Conservation (phyloP, 2,329 filamentous ascomycete species). For the Achaetomium macrosporum region DNA sequence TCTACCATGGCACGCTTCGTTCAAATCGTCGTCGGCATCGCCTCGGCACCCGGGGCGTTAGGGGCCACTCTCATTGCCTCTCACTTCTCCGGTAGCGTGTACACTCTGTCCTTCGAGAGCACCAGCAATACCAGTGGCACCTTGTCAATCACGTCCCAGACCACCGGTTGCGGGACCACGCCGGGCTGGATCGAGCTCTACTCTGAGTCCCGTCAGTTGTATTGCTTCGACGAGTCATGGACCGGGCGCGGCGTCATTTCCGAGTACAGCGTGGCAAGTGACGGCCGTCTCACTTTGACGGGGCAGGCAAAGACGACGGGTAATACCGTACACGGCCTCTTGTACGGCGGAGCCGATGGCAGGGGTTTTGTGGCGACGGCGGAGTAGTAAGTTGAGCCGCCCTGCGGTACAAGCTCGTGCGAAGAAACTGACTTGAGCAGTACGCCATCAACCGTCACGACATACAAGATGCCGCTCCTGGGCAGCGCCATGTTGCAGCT, state of each 20-base stretch:
- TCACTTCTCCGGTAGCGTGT: constrained; percentile 18
- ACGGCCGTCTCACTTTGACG: constrained; percentile 32
- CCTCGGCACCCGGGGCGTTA: constrained; percentile 11
- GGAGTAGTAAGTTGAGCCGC: constrained; percentile 35
- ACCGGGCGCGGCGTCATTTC: constrained; percentile 16
- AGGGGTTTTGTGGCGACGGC: constrained; percentile 38
- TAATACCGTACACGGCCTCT: constrained; percentile 35
- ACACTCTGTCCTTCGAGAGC: constrained; percentile 16
- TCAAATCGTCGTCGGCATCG: constrained; percentile 12
- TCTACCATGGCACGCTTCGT: constrained; percentile 16
- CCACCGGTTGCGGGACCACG: constrained; percentile 20
- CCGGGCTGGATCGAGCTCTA: constrained; percentile 22
- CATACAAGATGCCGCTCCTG: constrained; percentile 34
- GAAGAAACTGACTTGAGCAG: not conserved
- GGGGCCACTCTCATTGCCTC: constrained; percentile 20
- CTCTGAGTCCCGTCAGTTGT: constrained; percentile 16
- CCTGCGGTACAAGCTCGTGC: not conserved
- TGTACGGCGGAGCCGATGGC: constrained; percentile 36
- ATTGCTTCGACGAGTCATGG: constrained; percentile 26
- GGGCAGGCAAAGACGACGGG: constrained; percentile 30
- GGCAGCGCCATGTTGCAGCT: constrained; percentile 17
- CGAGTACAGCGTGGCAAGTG: constrained; percentile 17
- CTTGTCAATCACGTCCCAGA: constrained; percentile 17
- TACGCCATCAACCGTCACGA: constrained; percentile 39
- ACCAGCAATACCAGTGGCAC: constrained; percentile 15